phyloP scores from a whole-genome alignment of 352 stramenopile genomes.

The Globisporangium rhizosaccharum region DNA sequence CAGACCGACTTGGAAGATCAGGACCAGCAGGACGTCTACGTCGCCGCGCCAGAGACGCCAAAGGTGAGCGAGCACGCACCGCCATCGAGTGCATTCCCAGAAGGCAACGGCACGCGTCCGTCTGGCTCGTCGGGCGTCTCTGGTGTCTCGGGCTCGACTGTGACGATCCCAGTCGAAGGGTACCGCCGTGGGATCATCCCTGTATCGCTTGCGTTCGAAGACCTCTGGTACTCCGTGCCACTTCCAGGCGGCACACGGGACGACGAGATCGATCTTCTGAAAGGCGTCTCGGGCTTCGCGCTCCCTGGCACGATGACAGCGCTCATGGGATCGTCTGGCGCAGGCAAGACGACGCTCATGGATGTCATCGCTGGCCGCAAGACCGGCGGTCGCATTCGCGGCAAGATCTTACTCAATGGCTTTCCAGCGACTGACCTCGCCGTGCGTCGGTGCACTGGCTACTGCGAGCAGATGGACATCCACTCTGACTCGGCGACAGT shows the following conservation, averaged over 20 bases:
- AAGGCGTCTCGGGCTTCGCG: conserved; percentile 67
- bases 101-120: neutral
- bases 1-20: conserved; percentile 22
- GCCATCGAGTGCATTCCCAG: conserved; percentile 1
- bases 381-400: conserved; percentile 68
- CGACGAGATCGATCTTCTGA: conserved; percentile 71
- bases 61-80: conserved; percentile 2
- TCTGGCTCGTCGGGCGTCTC: conserved; percentile 3
- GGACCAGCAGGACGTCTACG: conserved; percentile 6
- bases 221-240: conserved; percentile 54
- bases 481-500: conserved; percentile 82
- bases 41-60: conserved; percentile 7
- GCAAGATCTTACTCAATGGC: conserved; percentile 61
- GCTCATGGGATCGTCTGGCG: conserved; percentile 67
- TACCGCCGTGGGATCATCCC: conserved; percentile 18
- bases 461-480: conserved; percentile 69
- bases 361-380: conserved; percentile 93
- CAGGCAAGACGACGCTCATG: conserved; percentile 93
- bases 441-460: conserved; percentile 47
- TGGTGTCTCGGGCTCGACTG: conserved; percentile 8
- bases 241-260: conserved; percentile 31
- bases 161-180: conserved; percentile 13
- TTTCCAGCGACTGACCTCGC: conserved; percentile 38
- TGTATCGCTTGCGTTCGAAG: conserved; percentile 40
- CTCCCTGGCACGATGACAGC: conserved; percentile 60